phyloP scores from a whole-genome alignment of 805 yeast genomes.

The Candida maesae region DNA sequence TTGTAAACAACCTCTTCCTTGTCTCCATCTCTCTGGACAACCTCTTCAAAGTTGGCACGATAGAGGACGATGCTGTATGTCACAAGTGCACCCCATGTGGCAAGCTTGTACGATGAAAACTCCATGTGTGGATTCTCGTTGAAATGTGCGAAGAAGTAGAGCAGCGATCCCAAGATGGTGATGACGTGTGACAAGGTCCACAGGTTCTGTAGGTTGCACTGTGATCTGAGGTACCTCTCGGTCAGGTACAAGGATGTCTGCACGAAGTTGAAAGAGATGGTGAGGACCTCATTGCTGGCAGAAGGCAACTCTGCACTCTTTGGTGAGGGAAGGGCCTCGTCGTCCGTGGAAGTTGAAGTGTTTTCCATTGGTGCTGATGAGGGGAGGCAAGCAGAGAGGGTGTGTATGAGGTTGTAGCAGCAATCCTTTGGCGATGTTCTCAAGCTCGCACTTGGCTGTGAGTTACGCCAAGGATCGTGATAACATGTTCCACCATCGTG shows the following conservation, averaged over 20 bases:
- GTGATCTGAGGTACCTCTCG: slow-evolving; percentile 12
- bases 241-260: not conserved
- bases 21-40: slow-evolving; percentile 13
- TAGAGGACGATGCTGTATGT: slow-evolving; percentile 27
- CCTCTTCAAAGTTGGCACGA: slow-evolving; percentile 19
- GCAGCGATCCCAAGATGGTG: slow-evolving; percentile 19
- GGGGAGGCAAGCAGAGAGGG: not conserved
- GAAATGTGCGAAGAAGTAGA: slow-evolving; percentile 9
- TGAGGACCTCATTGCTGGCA: not conserved
- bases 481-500: too few relatives aligned
- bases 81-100: slow-evolving; percentile 19
- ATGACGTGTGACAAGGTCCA: slow-evolving; percentile 24
- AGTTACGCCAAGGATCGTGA: too few relatives aligned
- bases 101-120: slow-evolving; percentile 13
- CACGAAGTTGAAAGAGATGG: slow-evolving; percentile 8
- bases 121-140: not conserved
- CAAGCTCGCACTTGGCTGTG: too few relatives aligned
- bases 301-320: too few relatives aligned
- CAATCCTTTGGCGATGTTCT: too few relatives aligned
- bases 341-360: too few relatives aligned
- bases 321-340: not conserved
- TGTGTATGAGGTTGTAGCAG: too few relatives aligned
- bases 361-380: too few relatives aligned
- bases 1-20: slow-evolving; percentile 13
- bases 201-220: slow-evolving; percentile 20